These are phyloP conservation scores for Nematocida major DNA, from an alignment of 371 early-diverging fungal genomes.

Conservation along the genomic window DNA sequence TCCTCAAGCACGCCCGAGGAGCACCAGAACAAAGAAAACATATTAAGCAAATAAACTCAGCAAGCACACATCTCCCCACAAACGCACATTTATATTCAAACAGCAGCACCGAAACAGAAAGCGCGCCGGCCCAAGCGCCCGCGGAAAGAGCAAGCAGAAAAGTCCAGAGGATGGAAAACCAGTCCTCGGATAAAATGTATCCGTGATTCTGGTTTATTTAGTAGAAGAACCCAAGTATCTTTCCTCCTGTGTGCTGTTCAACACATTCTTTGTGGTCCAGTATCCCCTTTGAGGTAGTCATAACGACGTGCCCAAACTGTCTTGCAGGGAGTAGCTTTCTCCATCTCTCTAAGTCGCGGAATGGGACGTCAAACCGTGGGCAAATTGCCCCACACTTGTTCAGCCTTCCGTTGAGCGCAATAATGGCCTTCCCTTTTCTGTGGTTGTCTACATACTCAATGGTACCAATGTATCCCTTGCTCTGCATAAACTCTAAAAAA, in stretches of 20 bases:
- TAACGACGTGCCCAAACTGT: slow-evolving; percentile 92
- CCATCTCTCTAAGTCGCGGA: slow-evolving; percentile 88
- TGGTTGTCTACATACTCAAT: slow-evolving; percentile 96
- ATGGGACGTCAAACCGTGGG: slow-evolving; percentile 92
- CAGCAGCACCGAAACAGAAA: too few species aligned
- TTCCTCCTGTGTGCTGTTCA: slow-evolving; percentile 83
- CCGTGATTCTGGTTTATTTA: slow-evolving; percentile 60
- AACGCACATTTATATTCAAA: background rate
- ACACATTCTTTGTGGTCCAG: slow-evolving; percentile 99
- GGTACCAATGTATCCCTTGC: slow-evolving; percentile 95
- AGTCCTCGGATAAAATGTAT: slow-evolving; percentile 9
- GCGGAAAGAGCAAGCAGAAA: too few species aligned
- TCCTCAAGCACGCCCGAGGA: too few species aligned
- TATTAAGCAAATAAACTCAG: background rate
- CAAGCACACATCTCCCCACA: background rate
- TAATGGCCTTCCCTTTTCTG: slow-evolving; percentile 92
- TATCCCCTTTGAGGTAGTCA: slow-evolving; percentile 95
- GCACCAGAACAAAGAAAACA: slow-evolving; percentile 5
- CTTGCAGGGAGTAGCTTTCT: slow-evolving; percentile 94
- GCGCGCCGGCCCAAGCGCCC: too few species aligned
- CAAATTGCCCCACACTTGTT: slow-evolving; percentile 99
- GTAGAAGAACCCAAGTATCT: slow-evolving; percentile 88
- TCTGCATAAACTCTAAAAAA: slow-evolving; percentile 96
- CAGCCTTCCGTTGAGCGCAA: slow-evolving; percentile 93
- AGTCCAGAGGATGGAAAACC: background rate